Evolutionary conservation across 2,329 filamentous ascomycete species (phyloP), one percentile per base, ranked within the genome.

Genomic region (Pseudomassariella vexata): DNA sequence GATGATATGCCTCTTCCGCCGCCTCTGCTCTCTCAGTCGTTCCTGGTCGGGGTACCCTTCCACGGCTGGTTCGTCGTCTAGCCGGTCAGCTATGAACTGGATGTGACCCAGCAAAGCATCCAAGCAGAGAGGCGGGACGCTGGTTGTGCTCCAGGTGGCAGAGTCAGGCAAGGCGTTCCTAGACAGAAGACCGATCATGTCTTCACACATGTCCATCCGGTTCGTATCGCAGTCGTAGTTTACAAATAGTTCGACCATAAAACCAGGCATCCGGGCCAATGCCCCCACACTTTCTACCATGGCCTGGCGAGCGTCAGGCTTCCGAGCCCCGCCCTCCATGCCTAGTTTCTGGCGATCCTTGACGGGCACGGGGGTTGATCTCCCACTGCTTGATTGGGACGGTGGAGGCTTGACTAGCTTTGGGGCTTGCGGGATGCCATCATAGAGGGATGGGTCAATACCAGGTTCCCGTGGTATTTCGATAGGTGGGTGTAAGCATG

Each of bases 141-240:
- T 98, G 5, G 90, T 95, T 9, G 92, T 98, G 56, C 94, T 98
- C 92, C 92, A 98, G 5, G 89, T 95, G 5, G 90, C 92, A 7
- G 92, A 95, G 56, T 98, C 92, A 1, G 92, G 94, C 43, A 98
- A 84, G 3, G 92, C 92, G 55, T 95, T 98, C 37, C 92, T 77
- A 14, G 92, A 90, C 11, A 98, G 66, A 20, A 98, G 71, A 1
- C 92, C 90, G 38, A 98, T 79, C 74, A 96, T 84, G 52, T 98
- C 94, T 63, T 95, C 85, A 50, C 92, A 98, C 5, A 98, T 65
- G 61, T 98, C 92, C 31, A 81, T 82, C 30, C 89, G 77, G 52
- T 98, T 86, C 32, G 87, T 80, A 51, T 96, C 89, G 51, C 90
- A 98, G 57, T 98, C 92, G 53, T 96, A 98, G 58, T 98, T 98